These are phyloP conservation scores for Fonsecaea erecta DNA, from an alignment of 2,329 filamentous ascomycete species.

Conservation along the genomic window DNA sequence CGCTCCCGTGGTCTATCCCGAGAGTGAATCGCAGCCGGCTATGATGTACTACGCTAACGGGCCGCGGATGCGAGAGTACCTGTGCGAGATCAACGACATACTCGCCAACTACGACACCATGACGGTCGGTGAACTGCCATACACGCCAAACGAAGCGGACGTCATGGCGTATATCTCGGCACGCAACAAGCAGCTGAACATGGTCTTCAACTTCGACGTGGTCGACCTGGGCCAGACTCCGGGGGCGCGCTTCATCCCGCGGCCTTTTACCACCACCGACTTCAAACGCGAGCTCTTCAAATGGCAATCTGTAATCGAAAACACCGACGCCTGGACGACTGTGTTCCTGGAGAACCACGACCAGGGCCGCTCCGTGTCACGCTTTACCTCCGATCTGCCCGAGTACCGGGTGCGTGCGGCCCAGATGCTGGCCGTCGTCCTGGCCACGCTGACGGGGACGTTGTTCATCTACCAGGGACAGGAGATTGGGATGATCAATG, in stretches of 20 bases:
- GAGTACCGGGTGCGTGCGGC: slow-evolving; percentile 52
- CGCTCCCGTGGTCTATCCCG: slow-evolving; percentile 58
- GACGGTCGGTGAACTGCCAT: slow-evolving; percentile 71
- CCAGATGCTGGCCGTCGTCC: slow-evolving; percentile 59
- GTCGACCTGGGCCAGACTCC: slow-evolving; percentile 63
- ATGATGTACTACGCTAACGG: slow-evolving; percentile 66
- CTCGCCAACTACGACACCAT: slow-evolving; percentile 63
- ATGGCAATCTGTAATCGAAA: slow-evolving; percentile 58
- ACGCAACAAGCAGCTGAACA: slow-evolving; percentile 62
- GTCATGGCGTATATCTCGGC: slow-evolving; percentile 66
- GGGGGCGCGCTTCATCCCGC: slow-evolving; percentile 56
- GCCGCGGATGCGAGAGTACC: slow-evolving; percentile 69
- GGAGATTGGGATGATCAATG: slow-evolving; percentile 64
- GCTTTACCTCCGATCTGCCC: slow-evolving; percentile 55
- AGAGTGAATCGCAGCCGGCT: slow-evolving; percentile 55
- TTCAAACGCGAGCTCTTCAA: slow-evolving; percentile 56
- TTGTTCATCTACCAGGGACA: slow-evolving; percentile 65
- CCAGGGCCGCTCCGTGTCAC: slow-evolving; percentile 60
- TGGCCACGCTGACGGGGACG: slow-evolving; percentile 56
- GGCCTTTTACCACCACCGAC: slow-evolving; percentile 54
- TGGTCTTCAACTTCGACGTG: slow-evolving; percentile 72
- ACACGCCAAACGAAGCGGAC: slow-evolving; percentile 62
- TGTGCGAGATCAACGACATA: slow-evolving; percentile 68
- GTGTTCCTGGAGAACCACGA: slow-evolving; percentile 69
- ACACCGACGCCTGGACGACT: slow-evolving; percentile 60